Conservation (phyloP, 1,139 yeast genomes). For the Suhomyces terraborum region DNA sequence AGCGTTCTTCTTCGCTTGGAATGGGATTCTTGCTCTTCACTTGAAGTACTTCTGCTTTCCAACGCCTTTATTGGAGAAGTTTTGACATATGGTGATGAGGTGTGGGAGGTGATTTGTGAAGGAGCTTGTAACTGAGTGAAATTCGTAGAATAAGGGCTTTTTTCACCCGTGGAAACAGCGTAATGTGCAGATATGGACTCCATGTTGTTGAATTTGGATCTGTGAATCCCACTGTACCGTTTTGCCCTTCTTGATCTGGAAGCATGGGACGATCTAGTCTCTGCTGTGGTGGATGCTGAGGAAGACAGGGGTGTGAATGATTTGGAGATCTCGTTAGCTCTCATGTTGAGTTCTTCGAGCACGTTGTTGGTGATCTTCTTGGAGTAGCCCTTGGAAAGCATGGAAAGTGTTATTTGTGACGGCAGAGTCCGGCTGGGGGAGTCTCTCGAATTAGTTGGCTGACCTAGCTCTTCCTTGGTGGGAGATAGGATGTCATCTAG, state of each 20-base stretch:
- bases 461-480: neutral
- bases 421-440: neutral
- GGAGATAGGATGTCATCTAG: constrained; percentile 16
- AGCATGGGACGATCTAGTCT: constrained; percentile 9
- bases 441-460: too few species aligned
- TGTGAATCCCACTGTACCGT: constrained; percentile 38
- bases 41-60: neutral
- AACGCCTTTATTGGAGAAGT: constrained; percentile 10
- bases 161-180: constrained; percentile 8
- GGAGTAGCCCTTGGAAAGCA: constrained; percentile 46
- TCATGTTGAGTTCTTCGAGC: constrained; percentile 39
- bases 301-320: constrained; percentile 18
- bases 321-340: constrained; percentile 36
- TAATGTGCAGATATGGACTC: constrained; percentile 47
- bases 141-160: neutral
- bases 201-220: constrained; percentile 39
- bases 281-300: constrained; percentile 5
- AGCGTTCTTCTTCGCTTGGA: constrained; percentile 27
- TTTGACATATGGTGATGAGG: neutral
- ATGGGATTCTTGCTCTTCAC: constrained; percentile 14
- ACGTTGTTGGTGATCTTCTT: constrained; percentile 44
- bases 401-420: constrained; percentile 21
- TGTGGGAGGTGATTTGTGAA: constrained; percentile 2
- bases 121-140: constrained; percentile 1
- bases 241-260: constrained; percentile 24